Evolutionary conservation across 305 asterid species (phyloP).

Genomic region (Euphrasia arctica): DNA sequence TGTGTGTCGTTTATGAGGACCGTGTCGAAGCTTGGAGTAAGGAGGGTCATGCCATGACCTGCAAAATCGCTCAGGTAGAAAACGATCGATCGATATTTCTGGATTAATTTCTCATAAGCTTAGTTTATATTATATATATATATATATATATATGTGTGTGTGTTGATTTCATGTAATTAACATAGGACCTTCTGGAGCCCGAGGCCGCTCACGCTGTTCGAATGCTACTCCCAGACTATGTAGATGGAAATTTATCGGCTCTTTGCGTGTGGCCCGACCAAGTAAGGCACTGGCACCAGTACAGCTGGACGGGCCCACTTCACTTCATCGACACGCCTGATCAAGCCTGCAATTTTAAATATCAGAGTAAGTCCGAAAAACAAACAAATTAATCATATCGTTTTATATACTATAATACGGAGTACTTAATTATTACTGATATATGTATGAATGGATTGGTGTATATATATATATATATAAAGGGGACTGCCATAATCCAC

Average conservation of each 20-base stretch:
- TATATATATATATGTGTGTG: no score
- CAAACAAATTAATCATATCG: no score
- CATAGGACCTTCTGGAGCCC: constrained; percentile 54
- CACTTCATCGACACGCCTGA: constrained; percentile 97
- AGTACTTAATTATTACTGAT: neutral
- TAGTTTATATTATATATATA: no score
- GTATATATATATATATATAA: no score
- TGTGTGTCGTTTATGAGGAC: constrained; percentile 33
- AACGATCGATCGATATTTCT: no score
- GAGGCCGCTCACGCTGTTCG: constrained; percentile 65
- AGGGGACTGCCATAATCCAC: constrained; percentile 92
- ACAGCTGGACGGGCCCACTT: constrained; percentile 87
- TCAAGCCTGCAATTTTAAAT: constrained; percentile 65
- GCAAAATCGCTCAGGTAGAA: constrained; percentile 80
- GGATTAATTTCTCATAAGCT: no score
- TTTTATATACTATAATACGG: no score
- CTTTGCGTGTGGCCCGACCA: constrained; percentile 94
- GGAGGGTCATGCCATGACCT: constrained; percentile 86
- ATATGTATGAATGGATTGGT: constrained; percentile 4
- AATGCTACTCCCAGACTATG: constrained; percentile 76
- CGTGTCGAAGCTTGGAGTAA: constrained; percentile 80
- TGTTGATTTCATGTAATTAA: constrained; percentile 12
- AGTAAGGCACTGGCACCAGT: constrained; percentile 85
- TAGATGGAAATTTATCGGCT: constrained; percentile 63
- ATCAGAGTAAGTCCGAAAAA: constrained; percentile 50